Evolutionary conservation across 2,329 filamentous ascomycete species (phyloP), one percentile per base, ranked within the genome.

Genomic region (Sporothrix curviconia): DNA sequence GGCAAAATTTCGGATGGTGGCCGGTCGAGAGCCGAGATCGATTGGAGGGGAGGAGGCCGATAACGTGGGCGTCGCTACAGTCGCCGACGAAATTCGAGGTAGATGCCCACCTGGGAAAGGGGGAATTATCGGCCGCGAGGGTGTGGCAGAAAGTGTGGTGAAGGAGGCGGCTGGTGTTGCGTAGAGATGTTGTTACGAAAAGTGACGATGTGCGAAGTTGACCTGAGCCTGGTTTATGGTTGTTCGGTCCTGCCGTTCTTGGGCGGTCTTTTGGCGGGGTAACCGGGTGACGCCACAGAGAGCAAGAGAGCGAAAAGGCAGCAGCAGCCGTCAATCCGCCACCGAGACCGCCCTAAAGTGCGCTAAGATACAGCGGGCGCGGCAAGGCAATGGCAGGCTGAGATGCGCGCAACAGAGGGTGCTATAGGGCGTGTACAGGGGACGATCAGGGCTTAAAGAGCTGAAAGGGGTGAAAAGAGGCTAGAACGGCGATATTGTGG

Each of bases 211-310:
- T 4, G 47, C 15, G 19, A 32, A n/a, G 22, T 50, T 44, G 42
- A 28, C 22, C 15, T 49, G 32, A 17, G 36, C 30, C 46, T 17
- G 47, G 19, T 28, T 57, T 22, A 19, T 22, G 5, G 28, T 32
- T 36, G 25, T 43, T 50, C 32, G 37, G 19, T 37, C 34, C 12
- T 43, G 42, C 11, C 7, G 17, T 24, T 9, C 14, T 15, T 28
- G 42, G 32, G 28, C 37, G 5, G 19, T 36, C 15, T 22, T 53
- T 60, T 60, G 51, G 55, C 52, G 54, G 58, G 58, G 44, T 60
- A 53, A 57, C 55, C 50, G 37, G 42, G 40, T 39, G 34, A 55
- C 51, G 57, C 53, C 32, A 56, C 54, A 52, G 17, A 36, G 11
- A 40, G 32, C 34, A 37, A 51, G 55, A n/a, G 39, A 28, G 44